Conservation (phyloP, 495 filamentous ascomycete species). For the Oidiodendron maius region DNA sequence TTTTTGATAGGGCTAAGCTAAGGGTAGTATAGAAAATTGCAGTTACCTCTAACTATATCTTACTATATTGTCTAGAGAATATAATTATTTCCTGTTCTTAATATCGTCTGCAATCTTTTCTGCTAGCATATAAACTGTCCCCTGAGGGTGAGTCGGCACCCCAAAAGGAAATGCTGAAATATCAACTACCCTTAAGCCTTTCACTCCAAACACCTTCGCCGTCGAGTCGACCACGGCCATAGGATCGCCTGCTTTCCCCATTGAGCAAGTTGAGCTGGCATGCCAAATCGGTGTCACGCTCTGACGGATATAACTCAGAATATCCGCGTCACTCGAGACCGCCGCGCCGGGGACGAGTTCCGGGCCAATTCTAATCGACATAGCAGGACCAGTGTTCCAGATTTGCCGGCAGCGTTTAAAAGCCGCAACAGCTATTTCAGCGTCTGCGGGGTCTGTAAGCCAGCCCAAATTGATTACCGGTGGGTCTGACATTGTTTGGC, state of each 20-base stretch:
- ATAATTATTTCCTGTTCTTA: slow-evolving; percentile 12
- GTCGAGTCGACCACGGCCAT: slow-evolving; percentile 47
- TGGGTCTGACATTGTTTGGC: slow-evolving; percentile 30
- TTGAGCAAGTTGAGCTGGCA: slow-evolving; percentile 46
- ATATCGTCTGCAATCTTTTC: slow-evolving; percentile 58
- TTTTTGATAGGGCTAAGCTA: no score
- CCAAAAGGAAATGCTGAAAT: slow-evolving; percentile 50
- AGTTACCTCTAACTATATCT: no score
- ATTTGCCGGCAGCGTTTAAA: slow-evolving; percentile 46
- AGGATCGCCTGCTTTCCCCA: slow-evolving; percentile 42
- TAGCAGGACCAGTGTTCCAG: slow-evolving; percentile 30
- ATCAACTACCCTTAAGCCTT: slow-evolving; percentile 52
- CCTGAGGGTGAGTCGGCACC: slow-evolving; percentile 46
- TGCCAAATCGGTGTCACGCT: slow-evolving; percentile 42
- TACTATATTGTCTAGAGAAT: no score
- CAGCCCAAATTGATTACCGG: slow-evolving; percentile 52
- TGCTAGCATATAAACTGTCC: slow-evolving; percentile 47
- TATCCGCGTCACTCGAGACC: slow-evolving; percentile 44
- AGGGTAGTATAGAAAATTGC: no score
- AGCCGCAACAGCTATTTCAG: slow-evolving; percentile 46
- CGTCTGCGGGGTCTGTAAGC: slow-evolving; percentile 46
- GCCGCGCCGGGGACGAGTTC: slow-evolving; percentile 42
- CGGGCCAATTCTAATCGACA: slow-evolving; percentile 32
- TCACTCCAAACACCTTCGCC: slow-evolving; percentile 45
- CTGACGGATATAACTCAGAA: slow-evolving; percentile 37